A percentile compares a stretch with the other conserved stretches of the same genome.
phyloP scores from a whole-genome alignment of 2,329 filamentous ascomycete species.

The Neoascochyta sp. region DNA sequence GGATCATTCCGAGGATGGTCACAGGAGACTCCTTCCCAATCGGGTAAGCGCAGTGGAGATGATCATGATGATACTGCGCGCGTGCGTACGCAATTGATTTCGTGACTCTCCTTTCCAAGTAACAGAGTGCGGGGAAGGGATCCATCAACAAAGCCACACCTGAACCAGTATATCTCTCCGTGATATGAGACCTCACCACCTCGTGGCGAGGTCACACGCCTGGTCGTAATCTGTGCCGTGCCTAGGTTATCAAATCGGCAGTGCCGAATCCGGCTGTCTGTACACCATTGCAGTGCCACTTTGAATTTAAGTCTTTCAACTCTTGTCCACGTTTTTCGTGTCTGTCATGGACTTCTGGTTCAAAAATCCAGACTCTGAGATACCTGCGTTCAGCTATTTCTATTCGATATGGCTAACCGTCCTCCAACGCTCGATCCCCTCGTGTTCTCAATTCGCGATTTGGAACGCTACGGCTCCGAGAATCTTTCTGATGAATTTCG shows the following conservation, averaged over 20 bases:
- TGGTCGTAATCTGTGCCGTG: not conserved
- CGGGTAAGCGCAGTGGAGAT: constrained; percentile 4
- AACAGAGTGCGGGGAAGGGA: constrained; percentile 1
- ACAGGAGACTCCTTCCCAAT: constrained; percentile 6
- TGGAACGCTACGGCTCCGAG: constrained; percentile 38
- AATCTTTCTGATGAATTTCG: constrained; percentile 41
- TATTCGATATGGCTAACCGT: constrained; percentile 14
- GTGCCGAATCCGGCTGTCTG: not conserved
- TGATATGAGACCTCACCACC: constrained; percentile 1
- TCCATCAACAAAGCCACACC: constrained; percentile 1
- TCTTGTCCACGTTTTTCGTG: too few species aligned
- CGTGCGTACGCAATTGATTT: constrained; percentile 1
- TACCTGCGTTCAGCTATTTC: not conserved
- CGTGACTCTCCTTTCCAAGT: not conserved
- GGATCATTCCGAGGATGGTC: constrained; percentile 3
- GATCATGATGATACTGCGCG: too few species aligned
- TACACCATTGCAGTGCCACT: not conserved
- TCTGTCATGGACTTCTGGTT: not conserved
- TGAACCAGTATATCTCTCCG: constrained; percentile 7
- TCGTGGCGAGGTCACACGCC: constrained; percentile 1
- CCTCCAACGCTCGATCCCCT: constrained; percentile 14
- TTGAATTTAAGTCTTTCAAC: constrained; percentile 1
- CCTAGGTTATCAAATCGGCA: constrained; percentile 1
- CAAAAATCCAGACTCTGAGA: not conserved
- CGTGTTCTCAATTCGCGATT: constrained; percentile 16